Evolutionary conservation across 1,284 basidiomycete species (phyloP).

Genomic region (Cryptococcus sp.): DNA sequence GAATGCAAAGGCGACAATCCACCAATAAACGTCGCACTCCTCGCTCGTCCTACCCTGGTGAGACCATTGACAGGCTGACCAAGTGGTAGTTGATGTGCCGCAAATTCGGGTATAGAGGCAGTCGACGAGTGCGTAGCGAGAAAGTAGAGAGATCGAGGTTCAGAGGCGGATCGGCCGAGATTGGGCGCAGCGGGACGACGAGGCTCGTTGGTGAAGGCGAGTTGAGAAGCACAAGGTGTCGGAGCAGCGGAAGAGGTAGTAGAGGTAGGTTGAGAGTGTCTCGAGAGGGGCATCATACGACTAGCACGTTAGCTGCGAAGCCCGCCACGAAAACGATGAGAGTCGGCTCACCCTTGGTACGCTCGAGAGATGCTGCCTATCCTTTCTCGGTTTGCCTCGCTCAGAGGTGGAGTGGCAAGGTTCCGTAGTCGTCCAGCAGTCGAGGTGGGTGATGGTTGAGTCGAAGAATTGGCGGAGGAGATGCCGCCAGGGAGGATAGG

Average conservation of each 20-base stretch:
- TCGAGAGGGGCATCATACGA: neutral
- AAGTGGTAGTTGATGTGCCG: neutral
- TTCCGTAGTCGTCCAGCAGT: neutral
- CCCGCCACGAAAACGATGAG: neutral
- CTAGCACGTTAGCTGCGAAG: neutral
- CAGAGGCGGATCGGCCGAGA: conserved; percentile 5
- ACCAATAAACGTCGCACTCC: neutral
- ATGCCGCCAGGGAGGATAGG: neutral
- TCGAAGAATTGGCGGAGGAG: neutral
- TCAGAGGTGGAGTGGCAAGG: neutral
- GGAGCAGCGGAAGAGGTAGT: neutral
- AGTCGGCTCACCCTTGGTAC: conserved; percentile 2
- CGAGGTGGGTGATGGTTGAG: too few species aligned
- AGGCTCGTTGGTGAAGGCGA: neutral
- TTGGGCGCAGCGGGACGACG: neutral
- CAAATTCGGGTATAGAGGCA: neutral
- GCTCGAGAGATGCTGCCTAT: conserved; percentile 8
- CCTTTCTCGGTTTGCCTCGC: neutral
- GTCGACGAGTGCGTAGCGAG: neutral
- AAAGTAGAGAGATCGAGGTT: neutral
- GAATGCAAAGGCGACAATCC: neutral
- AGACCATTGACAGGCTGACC: neutral
- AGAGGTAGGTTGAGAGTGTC: neutral
- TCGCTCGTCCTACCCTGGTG: neutral
- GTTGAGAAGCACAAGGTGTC: neutral